Base-by-base conservation (phyloP, 441 rosid genomes). In the Pelargonium cotyledonis region DNA sequence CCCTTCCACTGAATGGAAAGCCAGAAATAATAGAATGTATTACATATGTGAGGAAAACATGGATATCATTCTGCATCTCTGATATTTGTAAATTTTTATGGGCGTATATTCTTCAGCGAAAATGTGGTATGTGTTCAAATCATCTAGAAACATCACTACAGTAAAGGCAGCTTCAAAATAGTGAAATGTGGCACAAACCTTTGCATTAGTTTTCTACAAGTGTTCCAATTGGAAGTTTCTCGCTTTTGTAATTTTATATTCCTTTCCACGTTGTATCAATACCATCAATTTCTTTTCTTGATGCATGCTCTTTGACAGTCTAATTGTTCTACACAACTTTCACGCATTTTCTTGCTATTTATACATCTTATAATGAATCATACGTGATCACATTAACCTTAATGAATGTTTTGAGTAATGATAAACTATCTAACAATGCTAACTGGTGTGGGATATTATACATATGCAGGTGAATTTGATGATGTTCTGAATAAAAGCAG, bases 391-490 rank as follows among this genome's bases (percentile, higher is more conserved):
- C 61, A 55, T 55, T 55, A 55, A 5, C 61, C 19, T 31, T 31
- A 31, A 31, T 31, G 38, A 8, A n/a, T 19, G 9, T 55, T 15
- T n/a, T 0, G 8, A 16, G 58, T 18, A 15, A 14, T 51, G 58
- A n/a, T 51, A 16, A 55, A 55, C 61, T 55, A 16, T 16, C 38
- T 31, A 4, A 31, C 38, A 31, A 5, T 51, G 16, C 7, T 16
- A 16, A 16, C 10, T 55, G 19, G 16, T 55, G 9, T 16, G 16
- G 61, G 58, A 51, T 51, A 4, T n/a, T 51, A 51, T 51, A 68
- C 77, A 38, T 75, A 62, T 81, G 74, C 89, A 93, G 98, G 97
- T 77, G 98, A 93, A 82, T 91, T 93, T 81, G 91, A 93, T 75
- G 96, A 89, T 82, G 72, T 91, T 75, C 81, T 93, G 78, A 90